A percentile compares a stretch with the other conserved stretches of the same genome.
Conservation (phyloP, 1,284 basidiomycete genomes). For the Gastroboletus turbinatus region DNA sequence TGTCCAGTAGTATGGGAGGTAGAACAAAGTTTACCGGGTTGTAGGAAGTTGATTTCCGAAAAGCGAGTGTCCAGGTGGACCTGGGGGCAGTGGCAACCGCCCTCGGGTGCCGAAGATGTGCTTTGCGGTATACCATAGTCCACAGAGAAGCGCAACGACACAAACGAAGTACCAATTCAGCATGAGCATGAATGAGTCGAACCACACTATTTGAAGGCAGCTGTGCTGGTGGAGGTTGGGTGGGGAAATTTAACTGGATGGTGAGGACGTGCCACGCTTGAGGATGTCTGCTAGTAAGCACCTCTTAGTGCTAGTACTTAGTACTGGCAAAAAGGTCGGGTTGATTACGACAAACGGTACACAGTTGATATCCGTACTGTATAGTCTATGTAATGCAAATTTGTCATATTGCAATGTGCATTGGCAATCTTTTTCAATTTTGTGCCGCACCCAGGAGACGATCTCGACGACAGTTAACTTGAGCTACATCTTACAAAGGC, state of each 20-base stretch:
- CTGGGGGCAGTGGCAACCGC: constrained; percentile 12
- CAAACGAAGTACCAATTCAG: constrained; percentile 1
- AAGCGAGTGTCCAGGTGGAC: constrained; percentile 18
- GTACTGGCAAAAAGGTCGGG: no score
- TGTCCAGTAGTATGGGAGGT: no score
- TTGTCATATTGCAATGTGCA: no score
- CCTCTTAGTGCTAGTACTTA: no score
- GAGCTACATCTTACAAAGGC: constrained; percentile 24
- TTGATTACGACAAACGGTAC: no score
- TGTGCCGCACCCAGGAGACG: constrained; percentile 27
- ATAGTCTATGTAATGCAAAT: no score
- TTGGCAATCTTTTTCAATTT: no score
- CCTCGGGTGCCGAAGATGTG: background rate
- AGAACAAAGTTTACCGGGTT: constrained; percentile 5
- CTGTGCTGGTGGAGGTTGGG: background rate
- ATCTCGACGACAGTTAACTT: constrained; percentile 22
- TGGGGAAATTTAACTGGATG: no score
- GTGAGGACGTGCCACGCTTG: no score
- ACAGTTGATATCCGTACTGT: no score
- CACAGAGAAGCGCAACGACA: background rate
- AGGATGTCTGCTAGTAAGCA: no score
- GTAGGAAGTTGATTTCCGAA: constrained; percentile 14
- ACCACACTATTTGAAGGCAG: background rate
- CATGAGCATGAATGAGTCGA: background rate
- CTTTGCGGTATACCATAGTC: background rate